Evolutionary conservation across 768 basidiomycete genomes (phyloP), one percentile per base, ranked within the genome.

Genomic region (Boletus rubroflammeus): DNA sequence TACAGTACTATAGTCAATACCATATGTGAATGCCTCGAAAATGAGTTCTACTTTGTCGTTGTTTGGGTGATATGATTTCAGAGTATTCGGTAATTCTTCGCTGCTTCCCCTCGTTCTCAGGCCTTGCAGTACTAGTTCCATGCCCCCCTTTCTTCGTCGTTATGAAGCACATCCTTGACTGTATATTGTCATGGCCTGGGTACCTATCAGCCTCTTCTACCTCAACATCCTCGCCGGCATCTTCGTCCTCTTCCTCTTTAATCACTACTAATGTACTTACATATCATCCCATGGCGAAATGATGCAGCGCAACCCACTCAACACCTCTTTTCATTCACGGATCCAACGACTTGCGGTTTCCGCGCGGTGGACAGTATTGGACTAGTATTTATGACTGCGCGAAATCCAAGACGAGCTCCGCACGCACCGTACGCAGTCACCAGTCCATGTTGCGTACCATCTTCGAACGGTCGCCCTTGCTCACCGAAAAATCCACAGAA

Each of bases 191-290:
- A 54, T 62, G 55, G 36, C 52, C 21, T 55, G 55, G 14, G 9
- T 55, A 28, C 58, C 56, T 14, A 34, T 54, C 40, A 65, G 58
- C 11, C n/a, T n/a, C n/a, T 53, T 66, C 50, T 59, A 63, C 29
- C 40, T 62, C 36, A 56, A 39, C 38, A 39, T 65, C 38, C 19
- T 66, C 34, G 64, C 64, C 6, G 58, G 61, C 32, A 31, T 63
- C 9, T 11, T 63, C 29, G 64, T 61, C 15, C 32, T 57, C 29
- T 65, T 61, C 15, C 32, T 57, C 29, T 65, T 66, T 19, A 44
- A 57, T 35, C 58, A 61, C 19, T 59, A 19, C 34, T n/a, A n/a
- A 17, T 28, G 11, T 25, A 35, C 48, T 43, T 53, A 56, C 60
- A 55, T 45, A 51, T 42, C 25, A 7, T 32, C 15, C 6, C 19